A percentile compares a stretch with the other conserved stretches of the same genome.
Conservation (phyloP, 164 flowering plant genomes). For the Cinnamomum micranthum region DNA sequence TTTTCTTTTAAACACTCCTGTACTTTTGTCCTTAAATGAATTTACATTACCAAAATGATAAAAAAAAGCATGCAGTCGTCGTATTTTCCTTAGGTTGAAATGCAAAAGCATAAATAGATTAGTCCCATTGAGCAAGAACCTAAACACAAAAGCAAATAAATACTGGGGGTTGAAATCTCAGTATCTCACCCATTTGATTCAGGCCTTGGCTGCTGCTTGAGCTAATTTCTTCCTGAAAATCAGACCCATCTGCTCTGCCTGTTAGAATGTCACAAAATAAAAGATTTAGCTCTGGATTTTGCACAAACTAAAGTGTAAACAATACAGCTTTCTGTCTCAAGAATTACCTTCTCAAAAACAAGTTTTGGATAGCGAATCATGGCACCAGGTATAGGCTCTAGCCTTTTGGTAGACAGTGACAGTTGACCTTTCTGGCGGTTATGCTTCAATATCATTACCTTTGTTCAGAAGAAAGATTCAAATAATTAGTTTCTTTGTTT, state of each 20-base stretch:
- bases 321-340: neutral
- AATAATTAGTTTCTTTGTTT: neutral
- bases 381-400: conserved; percentile 99
- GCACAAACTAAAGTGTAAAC: neutral
- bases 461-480: conserved; percentile 1
- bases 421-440: conserved; percentile 97
- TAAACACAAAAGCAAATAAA: neutral
- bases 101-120: neutral
- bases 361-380: conserved; percentile 96
- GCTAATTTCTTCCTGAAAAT: conserved; percentile 97
- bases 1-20: too few relatives aligned
- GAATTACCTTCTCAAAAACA: conserved; percentile 90
- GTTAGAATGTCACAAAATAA: conserved; percentile 11
- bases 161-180: conserved; percentile 97
- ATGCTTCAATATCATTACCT: conserved; percentile 96
- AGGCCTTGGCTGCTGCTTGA: conserved; percentile 99
- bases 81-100: neutral
- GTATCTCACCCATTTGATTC: conserved; percentile 68
- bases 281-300: neutral
- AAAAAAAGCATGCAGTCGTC: too few relatives aligned
- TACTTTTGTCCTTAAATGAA: too few relatives aligned
- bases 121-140: neutral
- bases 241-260: conserved; percentile 99
- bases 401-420: conserved; percentile 93
- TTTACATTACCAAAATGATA: too few relatives aligned